phyloP scores from a whole-genome alignment of 306 rosid species.

The Vigna angularis region DNA sequence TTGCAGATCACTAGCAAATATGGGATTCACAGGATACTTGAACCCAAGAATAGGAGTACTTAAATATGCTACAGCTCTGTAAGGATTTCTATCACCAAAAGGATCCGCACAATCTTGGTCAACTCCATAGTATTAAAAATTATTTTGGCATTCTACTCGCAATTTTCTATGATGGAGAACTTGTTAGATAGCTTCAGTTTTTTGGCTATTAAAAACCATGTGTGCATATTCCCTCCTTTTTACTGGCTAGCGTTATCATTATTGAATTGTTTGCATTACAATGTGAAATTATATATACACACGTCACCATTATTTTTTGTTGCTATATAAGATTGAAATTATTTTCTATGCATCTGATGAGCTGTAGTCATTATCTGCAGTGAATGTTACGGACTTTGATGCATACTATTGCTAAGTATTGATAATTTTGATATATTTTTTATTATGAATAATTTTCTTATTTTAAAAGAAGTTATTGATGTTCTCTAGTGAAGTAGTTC shows the following conservation, averaged over 20 bases:
- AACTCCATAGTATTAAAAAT: not conserved
- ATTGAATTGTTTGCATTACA: slow-evolving; percentile 22
- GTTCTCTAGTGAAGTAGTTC: not conserved
- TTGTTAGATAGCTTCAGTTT: slow-evolving; percentile 14
- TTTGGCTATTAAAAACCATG: slow-evolving; percentile 20
- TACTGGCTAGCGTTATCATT: slow-evolving; percentile 21
- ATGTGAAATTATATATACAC: slow-evolving; percentile 15
- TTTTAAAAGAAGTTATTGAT: not conserved
- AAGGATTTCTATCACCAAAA: slow-evolving; percentile 54
- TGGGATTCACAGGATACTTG: slow-evolving; percentile 86
- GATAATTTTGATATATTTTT: slow-evolving; percentile 15
- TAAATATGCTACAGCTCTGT: slow-evolving; percentile 71
- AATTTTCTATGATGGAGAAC: not conserved
- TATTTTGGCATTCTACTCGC: not conserved
- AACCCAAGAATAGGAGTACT: slow-evolving; percentile 78
- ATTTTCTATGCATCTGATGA: not conserved
- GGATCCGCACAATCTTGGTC: slow-evolving; percentile 14
- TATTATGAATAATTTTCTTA: not conserved
- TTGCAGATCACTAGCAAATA: slow-evolving; percentile 81
- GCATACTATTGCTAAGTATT: slow-evolving; percentile 11
- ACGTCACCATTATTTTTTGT: slow-evolving; percentile 10
- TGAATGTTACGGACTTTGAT: slow-evolving; percentile 5
- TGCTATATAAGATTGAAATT: slow-evolving; percentile 4
- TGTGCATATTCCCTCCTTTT: slow-evolving; percentile 6
- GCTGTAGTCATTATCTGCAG: not conserved